Evolutionary conservation across 352 stramenopile genomes (phyloP).

Genomic region (Phytophthora nicotianae): DNA sequence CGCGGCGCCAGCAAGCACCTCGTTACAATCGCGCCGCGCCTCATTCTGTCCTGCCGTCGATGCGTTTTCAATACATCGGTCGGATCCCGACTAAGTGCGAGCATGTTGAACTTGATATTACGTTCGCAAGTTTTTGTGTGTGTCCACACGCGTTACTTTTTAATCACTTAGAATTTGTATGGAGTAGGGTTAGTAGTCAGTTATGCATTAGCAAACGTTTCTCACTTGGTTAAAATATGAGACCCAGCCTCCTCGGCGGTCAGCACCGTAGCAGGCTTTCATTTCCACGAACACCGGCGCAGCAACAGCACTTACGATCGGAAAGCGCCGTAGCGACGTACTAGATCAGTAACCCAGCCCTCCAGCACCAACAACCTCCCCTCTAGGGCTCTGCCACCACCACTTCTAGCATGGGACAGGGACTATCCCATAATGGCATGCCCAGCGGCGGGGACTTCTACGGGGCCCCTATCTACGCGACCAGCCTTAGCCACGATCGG

Average conservation of each 20-base stretch:
- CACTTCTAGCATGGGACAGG: slow-evolving; percentile 59
- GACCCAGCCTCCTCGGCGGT: slow-evolving; percentile 15
- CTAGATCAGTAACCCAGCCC: not conserved
- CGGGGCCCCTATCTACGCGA: slow-evolving; percentile 82
- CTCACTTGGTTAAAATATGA: slow-evolving; percentile 33
- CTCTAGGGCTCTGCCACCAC: not conserved
- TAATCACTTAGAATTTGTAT: slow-evolving; percentile 16
- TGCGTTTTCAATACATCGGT: slow-evolving; percentile 19
- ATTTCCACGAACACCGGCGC: slow-evolving; percentile 24
- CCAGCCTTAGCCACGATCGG: slow-evolving; percentile 84
- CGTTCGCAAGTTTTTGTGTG: slow-evolving; percentile 9
- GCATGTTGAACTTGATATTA: slow-evolving; percentile 32
- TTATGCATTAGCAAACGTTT: slow-evolving; percentile 33
- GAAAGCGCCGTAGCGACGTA: not conserved
- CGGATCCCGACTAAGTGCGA: slow-evolving; percentile 25
- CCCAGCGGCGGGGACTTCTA: slow-evolving; percentile 79
- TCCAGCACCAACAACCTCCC: not conserved
- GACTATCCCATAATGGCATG: slow-evolving; percentile 60
- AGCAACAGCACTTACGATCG: not conserved
- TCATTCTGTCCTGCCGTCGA: slow-evolving; percentile 19
- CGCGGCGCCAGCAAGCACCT: not conserved
- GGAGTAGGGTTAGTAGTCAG: slow-evolving; percentile 29
- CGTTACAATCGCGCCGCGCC: slow-evolving; percentile 2
- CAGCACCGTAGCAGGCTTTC: slow-evolving; percentile 13
- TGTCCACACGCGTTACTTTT: slow-evolving; percentile 1